Evolutionary conservation across 2,329 filamentous ascomycete species (phyloP).

Genomic region (Xylaria sp.): DNA sequence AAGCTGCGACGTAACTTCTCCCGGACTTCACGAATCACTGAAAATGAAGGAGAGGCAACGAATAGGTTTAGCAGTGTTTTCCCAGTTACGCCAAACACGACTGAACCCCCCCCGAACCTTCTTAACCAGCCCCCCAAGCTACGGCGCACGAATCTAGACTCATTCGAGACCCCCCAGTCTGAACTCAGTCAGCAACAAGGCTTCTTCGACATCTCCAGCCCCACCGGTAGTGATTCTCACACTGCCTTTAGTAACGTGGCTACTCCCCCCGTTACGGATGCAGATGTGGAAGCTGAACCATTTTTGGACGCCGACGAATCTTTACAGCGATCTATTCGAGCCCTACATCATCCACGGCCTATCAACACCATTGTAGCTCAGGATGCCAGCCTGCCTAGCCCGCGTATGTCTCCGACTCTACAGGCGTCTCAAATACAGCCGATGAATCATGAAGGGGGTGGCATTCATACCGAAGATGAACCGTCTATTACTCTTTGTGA

Average conservation of each 20-base stretch:
- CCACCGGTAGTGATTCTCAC: constrained; percentile 64
- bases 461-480: constrained; percentile 54
- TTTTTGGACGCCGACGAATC: constrained; percentile 64
- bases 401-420: constrained; percentile 90
- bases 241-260: constrained; percentile 74
- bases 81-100: constrained; percentile 69
- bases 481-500: constrained; percentile 51
- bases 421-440: constrained; percentile 71
- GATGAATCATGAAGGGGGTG: constrained; percentile 56
- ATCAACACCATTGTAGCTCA: constrained; percentile 79
- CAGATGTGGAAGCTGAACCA: constrained; percentile 73
- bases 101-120: constrained; percentile 54
- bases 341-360: constrained; percentile 60
- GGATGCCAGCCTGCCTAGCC: constrained; percentile 93
- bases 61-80: constrained; percentile 47
- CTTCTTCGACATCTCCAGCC: constrained; percentile 62
- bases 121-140: constrained; percentile 54
- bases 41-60: constrained; percentile 43
- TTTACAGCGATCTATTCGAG: constrained; percentile 59
- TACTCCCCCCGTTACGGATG: constrained; percentile 80
- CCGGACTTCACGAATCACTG: constrained; percentile 46
- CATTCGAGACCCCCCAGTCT: constrained; percentile 59
- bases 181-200: constrained; percentile 54
- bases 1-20: constrained; percentile 54
- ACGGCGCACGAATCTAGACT: constrained; percentile 56